Evolutionary conservation across 345 rosid genomes (phyloP).

Genomic region (Eucalyptus pumila): DNA sequence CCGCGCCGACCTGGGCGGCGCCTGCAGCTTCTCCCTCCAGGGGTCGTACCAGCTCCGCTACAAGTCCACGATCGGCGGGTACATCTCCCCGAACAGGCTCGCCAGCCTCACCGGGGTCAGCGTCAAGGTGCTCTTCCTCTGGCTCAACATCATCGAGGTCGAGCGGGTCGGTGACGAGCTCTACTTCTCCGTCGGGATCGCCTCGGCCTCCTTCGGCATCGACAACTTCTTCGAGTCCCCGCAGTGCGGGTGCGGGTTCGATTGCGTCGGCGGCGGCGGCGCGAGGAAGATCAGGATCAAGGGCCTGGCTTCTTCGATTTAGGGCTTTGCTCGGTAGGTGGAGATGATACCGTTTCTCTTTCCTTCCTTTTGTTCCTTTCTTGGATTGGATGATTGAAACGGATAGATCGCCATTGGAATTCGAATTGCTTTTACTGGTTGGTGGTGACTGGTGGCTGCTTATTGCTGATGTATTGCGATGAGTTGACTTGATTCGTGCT

Average conservation of each 20-base stretch:
- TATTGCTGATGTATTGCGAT: neutral
- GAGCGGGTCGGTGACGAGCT: conserved; percentile 43
- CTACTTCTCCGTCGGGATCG: conserved; percentile 81
- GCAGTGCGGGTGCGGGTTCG: conserved; percentile 91
- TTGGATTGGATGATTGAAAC: neutral
- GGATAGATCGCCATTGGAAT: neutral
- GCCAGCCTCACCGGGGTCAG: conserved; percentile 58
- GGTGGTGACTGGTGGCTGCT: neutral
- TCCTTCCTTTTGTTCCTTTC: neutral
- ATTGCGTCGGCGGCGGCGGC: conserved; percentile 27
- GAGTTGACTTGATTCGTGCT: neutral
- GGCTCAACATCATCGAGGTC: conserved; percentile 93
- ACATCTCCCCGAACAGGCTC: conserved; percentile 49
- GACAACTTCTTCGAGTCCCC: conserved; percentile 80
- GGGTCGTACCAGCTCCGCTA: conserved; percentile 84
- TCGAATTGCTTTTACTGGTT: neutral
- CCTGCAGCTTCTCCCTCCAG: conserved; percentile 79
- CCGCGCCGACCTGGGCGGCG: conserved; percentile 38
- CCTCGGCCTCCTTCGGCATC: conserved; percentile 65
- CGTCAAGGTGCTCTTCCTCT: conserved; percentile 75
- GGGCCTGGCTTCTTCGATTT: conserved; percentile 45
- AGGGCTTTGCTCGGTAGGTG: neutral
- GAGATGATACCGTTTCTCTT: neutral
- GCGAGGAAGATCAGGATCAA: conserved; percentile 22
- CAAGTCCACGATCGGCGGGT: conserved; percentile 66